These are phyloP conservation scores for Guillardia theta DNA, from an alignment of 78 protist species.

Conservation along the genomic window DNA sequence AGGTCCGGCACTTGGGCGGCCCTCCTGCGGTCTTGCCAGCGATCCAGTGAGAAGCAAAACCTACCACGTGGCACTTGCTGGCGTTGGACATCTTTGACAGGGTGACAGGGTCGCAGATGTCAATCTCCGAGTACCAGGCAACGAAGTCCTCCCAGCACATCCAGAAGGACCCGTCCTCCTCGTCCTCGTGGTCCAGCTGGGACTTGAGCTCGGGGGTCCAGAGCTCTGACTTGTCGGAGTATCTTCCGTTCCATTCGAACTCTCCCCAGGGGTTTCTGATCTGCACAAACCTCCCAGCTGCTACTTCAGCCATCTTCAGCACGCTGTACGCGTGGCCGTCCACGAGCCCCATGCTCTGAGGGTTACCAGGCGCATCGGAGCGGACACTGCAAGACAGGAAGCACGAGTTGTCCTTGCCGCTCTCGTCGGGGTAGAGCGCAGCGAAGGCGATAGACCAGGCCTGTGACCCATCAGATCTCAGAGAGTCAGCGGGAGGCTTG, in stretches of 20 bases:
- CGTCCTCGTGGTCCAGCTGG: neutral
- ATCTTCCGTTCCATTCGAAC: neutral
- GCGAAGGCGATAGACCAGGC: too few species aligned
- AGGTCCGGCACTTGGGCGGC: neutral
- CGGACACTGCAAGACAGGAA: neutral
- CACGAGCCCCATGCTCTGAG: neutral
- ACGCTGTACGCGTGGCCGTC: neutral
- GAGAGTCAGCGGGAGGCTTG: too few species aligned
- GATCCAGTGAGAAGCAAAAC: neutral
- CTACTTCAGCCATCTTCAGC: neutral
- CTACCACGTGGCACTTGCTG: neutral
- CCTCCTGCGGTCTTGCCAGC: neutral
- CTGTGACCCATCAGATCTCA: too few species aligned
- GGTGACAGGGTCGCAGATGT: neutral
- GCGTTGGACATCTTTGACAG: neutral
- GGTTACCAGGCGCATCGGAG: neutral
- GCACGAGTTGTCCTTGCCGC: neutral
- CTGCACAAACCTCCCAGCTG: neutral
- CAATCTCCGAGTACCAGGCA: neutral
- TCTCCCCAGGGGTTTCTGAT: constrained; percentile 2
- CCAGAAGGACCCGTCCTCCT: neutral
- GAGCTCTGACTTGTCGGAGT: neutral
- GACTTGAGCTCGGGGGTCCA: neutral
- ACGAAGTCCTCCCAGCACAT: neutral
- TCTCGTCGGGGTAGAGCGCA: too few species aligned